These are phyloP conservation scores for Pseudogymnoascus sp. DNA, from an alignment of 2,329 filamentous ascomycete genomes.

Conservation along the genomic window DNA sequence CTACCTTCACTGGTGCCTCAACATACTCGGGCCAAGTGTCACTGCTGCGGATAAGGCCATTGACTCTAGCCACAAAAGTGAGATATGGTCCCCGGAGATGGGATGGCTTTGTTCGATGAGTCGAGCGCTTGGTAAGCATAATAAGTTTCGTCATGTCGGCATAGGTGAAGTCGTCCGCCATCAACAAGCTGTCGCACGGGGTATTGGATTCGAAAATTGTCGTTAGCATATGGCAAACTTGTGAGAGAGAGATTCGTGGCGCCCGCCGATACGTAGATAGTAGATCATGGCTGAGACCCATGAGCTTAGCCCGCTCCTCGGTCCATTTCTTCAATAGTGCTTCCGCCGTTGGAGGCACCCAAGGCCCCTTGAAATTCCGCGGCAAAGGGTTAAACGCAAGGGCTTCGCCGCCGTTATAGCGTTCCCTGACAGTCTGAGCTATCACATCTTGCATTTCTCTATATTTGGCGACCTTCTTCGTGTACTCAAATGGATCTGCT, in stretches of 20 bases:
- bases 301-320: background rate
- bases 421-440: background rate
- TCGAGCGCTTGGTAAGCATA: background rate
- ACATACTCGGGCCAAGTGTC: background rate
- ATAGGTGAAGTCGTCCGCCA: background rate
- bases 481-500: conserved; percentile 1
- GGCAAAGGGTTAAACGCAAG: background rate
- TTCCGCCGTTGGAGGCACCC: background rate
- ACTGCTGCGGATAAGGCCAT: background rate
- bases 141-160: background rate
- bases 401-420: background rate
- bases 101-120: background rate
- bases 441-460: background rate
- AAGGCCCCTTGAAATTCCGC: background rate
- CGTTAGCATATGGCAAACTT: background rate
- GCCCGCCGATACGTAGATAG: background rate
- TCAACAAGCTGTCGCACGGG: background rate
- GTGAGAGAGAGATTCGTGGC: background rate
- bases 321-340: background rate
- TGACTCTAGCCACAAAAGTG: background rate
- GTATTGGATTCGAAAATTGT: background rate
- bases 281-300: background rate
- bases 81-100: background rate
- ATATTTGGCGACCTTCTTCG: background rate
- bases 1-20: background rate